Base-by-base conservation (phyloP, 352 stramenopile species). In the Phytophthora meadii region DNA sequence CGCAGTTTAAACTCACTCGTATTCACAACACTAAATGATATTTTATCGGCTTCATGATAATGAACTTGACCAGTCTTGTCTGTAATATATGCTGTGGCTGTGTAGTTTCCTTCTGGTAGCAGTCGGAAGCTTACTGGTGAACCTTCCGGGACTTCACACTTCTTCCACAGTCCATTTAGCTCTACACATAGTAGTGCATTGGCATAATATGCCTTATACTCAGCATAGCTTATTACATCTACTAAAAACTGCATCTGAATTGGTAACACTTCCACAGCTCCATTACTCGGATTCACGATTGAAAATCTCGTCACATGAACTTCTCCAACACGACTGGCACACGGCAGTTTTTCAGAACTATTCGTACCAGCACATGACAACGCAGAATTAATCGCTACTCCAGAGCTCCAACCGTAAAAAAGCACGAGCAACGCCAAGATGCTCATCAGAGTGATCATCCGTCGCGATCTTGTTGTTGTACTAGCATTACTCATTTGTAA, bases 161-260 rank as follows among this genome's bases (percentile, higher is more conserved):
- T 61, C 42, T 57, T 70, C 46, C 54, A 65, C 6, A 46, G 30
- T 10, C 60, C 60, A 34, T 74, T 77, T 11, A 77, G 46, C 42
- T 77, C 70, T 24, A 72, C 51, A 40, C 70, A 77, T 8, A 77
- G 15, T 24, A 5, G 22, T 5, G 44, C 48, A 22, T 69, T 28
- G 37, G 32, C 46, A 25, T 69, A 77, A 27, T 54, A 30, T 1
- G 15, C 14, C 10, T 64, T 28, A 30, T 55, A 74, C 0, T 30
- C 60, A 4, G 52, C 11, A 5, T 12, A 28, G 3, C 22, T 59
- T 5, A 11, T 61, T 28, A 19, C 24, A 17, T 59, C 12, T 14
- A 66, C 24, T 1, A 3, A 1, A 14, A 69, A 25, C 47, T 24
- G 10, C 3, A 74, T 11, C 4, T 36, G n/a, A 17, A 74, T 39